These are phyloP conservation scores for Aulographum hederae DNA, from an alignment of 2,329 filamentous ascomycete genomes.

Conservation along the genomic window DNA sequence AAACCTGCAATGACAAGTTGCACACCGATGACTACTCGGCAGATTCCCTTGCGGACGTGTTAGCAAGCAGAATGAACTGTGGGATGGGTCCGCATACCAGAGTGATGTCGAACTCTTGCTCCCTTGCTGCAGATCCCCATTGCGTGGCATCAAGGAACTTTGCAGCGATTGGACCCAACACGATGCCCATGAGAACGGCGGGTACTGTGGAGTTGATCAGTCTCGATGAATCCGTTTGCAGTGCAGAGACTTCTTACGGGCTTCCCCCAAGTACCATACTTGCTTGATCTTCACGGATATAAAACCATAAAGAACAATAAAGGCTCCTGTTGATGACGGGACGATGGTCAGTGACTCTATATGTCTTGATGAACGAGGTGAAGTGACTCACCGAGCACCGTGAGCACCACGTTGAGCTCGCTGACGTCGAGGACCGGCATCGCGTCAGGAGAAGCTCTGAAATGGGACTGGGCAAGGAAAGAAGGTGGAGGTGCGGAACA, in stretches of 20 bases:
- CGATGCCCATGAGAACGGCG: constrained; percentile 59
- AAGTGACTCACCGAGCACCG: no score
- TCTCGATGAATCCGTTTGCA: no score
- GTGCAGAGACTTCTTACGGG: constrained; percentile 54
- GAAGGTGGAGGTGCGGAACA: no score
- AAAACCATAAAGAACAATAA: constrained; percentile 76
- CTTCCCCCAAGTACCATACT: constrained; percentile 78
- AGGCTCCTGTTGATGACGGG: constrained; percentile 64
- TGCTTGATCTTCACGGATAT: constrained; percentile 84
- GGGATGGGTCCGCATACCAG: constrained; percentile 77
- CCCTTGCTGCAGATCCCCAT: constrained; percentile 45
- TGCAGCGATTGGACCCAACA: constrained; percentile 60
- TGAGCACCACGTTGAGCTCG: constrained; percentile 34
- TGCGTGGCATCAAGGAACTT: constrained; percentile 57
- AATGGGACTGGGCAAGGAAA: no score
- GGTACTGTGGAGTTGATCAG: no score
- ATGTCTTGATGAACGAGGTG: no score
- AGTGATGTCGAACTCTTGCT: constrained; percentile 45
- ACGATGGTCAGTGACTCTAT: constrained; percentile 86
- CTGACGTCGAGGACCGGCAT: constrained; percentile 32
- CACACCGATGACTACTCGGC: constrained; percentile 46
- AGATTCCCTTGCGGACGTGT: no score
- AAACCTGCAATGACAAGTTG: constrained; percentile 47
- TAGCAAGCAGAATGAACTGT: no score
- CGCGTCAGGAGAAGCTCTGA: no score